Conservation (phyloP, 176 grass and related monocot genomes). For the Cocos nucifera region DNA sequence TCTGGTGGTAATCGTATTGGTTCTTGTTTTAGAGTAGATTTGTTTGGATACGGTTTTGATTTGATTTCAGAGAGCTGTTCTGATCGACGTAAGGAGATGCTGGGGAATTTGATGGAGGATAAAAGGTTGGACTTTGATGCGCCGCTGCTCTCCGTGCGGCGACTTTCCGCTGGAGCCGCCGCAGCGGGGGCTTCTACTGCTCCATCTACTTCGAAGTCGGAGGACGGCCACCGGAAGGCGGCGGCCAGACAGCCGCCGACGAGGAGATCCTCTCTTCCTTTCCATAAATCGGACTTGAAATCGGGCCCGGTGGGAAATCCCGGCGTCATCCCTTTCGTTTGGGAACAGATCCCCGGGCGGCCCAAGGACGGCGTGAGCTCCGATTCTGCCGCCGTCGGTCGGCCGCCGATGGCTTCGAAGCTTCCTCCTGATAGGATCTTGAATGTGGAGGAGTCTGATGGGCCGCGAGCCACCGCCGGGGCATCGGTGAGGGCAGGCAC, state of each 20-base stretch:
- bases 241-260: neutral
- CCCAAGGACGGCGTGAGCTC: conserved; percentile 46
- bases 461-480: neutral
- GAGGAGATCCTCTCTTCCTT: conserved; percentile 30
- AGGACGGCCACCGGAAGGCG: no score
- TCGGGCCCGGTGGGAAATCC: conserved; percentile 68
- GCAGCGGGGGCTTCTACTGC: conserved; percentile 20
- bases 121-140: conserved; percentile 66
- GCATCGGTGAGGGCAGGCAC: neutral
- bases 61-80: no score
- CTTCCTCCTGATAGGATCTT: conserved; percentile 14
- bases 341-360: conserved; percentile 76
- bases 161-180: conserved; percentile 24
- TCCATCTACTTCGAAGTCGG: neutral
- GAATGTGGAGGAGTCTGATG: conserved; percentile 1
- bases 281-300: conserved; percentile 38
- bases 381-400: conserved; percentile 8
- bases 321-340: conserved; percentile 69
- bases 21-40: no score
- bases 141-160: conserved; percentile 65
- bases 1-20: no score
- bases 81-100: no score
- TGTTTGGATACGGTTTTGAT: no score
- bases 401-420: conserved; percentile 1
- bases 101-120: neutral